Conservation (phyloP, 2,329 filamentous ascomycete genomes). For the Paecilomyces variotii region DNA sequence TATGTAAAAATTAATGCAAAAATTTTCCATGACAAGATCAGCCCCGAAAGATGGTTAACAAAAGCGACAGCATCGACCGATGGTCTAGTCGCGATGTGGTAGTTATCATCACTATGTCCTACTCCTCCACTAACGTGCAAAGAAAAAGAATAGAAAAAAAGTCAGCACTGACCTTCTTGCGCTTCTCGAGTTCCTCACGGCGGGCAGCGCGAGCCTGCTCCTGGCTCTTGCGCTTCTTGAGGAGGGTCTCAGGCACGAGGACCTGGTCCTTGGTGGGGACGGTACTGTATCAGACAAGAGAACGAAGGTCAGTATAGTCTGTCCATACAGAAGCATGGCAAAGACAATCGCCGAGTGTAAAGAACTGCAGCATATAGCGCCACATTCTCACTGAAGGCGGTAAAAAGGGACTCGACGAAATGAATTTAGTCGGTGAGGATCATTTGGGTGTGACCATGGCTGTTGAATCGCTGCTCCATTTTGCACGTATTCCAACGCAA, state of each 20-base stretch:
- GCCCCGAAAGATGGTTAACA: conserved; percentile 56
- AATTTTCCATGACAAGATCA: conserved; percentile 47
- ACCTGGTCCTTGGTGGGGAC: conserved; percentile 93
- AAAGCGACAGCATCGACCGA: conserved; percentile 87
- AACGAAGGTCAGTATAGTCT: conserved; percentile 64
- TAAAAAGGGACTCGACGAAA: conserved; percentile 65
- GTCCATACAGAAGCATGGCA: conserved; percentile 57
- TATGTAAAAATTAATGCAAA: conserved; percentile 6
- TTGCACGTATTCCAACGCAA: conserved; percentile 19
- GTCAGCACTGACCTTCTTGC: conserved; percentile 68
- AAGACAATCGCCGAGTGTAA: conserved; percentile 66
- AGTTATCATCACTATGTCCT: conserved; percentile 72
- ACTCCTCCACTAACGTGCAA: conserved; percentile 25
- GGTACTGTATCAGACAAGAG: conserved; percentile 50
- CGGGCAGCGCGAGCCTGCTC: conserved; percentile 97
- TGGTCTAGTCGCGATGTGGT: conserved; percentile 86
- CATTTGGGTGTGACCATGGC: conserved; percentile 12
- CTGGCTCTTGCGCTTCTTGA: conserved; percentile 99
- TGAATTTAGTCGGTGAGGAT: conserved; percentile 72
- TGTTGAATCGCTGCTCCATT: conserved; percentile 14
- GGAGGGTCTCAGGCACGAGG: conserved; percentile 95
- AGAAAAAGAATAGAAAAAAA: conserved; percentile 3
- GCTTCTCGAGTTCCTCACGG: conserved; percentile 70
- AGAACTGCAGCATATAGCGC: conserved; percentile 86
- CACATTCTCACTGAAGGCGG: conserved; percentile 74